A percentile compares a stretch with the other conserved stretches of the same genome.
Conservation (phyloP, 495 filamentous ascomycete genomes). For the Entonaema liquescens region DNA sequence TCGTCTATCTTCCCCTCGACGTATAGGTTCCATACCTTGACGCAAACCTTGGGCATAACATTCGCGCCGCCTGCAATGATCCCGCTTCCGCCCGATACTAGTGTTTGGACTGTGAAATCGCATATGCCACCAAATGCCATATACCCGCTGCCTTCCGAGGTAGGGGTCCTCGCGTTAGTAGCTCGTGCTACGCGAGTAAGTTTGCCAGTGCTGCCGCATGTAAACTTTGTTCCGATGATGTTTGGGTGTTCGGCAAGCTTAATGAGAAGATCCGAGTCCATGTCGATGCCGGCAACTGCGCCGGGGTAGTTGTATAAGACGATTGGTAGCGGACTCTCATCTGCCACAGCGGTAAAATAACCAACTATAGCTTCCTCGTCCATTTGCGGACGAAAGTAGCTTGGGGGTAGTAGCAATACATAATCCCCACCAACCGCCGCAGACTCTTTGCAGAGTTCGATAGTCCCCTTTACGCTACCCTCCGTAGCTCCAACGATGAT, state of each 20-base stretch:
- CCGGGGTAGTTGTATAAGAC: constrained; percentile 93
- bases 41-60: constrained; percentile 82
- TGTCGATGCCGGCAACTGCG: constrained; percentile 88
- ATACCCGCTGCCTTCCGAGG: constrained; percentile 71
- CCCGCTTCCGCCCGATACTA: constrained; percentile 79
- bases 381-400: constrained; percentile 82
- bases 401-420: constrained; percentile 78
- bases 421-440: constrained; percentile 78
- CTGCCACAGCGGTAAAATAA: constrained; percentile 80
- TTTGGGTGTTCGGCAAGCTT: constrained; percentile 82
- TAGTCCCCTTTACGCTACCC: constrained; percentile 78
- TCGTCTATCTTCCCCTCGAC: constrained; percentile 75
- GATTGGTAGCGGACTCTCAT: constrained; percentile 77
- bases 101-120: constrained; percentile 85
- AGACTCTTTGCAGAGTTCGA: constrained; percentile 76
- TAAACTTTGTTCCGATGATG: constrained; percentile 90
- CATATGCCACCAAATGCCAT: constrained; percentile 91
- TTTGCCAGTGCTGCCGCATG: constrained; percentile 89
- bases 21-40: constrained; percentile 83
- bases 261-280: constrained; percentile 90
- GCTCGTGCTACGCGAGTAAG: constrained; percentile 83
- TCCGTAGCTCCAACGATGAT: constrained; percentile 85
- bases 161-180: constrained; percentile 75
- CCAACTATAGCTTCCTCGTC: constrained; percentile 79
- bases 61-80: constrained; percentile 90